phyloP scores from a whole-genome alignment of 23 red algal species.

The Gracilaria vermiculophylla region DNA sequence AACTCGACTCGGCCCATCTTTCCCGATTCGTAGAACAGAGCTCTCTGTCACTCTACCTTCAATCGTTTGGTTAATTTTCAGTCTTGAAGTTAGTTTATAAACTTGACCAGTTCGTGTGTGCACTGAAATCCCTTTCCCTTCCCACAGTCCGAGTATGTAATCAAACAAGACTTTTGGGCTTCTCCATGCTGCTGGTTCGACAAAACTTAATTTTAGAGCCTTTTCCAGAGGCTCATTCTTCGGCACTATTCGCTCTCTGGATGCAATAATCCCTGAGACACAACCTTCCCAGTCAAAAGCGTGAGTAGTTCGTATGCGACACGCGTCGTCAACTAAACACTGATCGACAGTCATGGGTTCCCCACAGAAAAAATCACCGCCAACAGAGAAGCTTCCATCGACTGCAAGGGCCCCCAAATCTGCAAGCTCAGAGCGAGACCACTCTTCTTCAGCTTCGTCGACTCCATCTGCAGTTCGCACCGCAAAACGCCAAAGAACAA shows the following conservation, averaged over 20 bases:
- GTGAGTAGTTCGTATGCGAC: slow-evolving; percentile 62
- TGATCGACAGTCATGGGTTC: slow-evolving; percentile 59
- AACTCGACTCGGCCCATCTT: slow-evolving; percentile 44
- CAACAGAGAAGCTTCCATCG: slow-evolving; percentile 63
- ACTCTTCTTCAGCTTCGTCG: slow-evolving; percentile 65
- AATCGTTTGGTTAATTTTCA: slow-evolving; percentile 34
- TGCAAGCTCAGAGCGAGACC: slow-evolving; percentile 53
- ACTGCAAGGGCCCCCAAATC: slow-evolving; percentile 56
- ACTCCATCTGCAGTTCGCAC: slow-evolving; percentile 54
- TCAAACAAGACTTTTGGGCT: slow-evolving; percentile 54
- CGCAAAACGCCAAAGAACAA: slow-evolving; percentile 53
- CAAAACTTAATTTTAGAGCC: slow-evolving; percentile 20
- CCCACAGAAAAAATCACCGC: slow-evolving; percentile 38
- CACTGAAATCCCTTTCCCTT: slow-evolving; percentile 50
- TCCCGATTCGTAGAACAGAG: slow-evolving; percentile 54
- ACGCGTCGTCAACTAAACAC: slow-evolving; percentile 30
- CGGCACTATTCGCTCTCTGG: slow-evolving; percentile 25
- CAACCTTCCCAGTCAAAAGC: slow-evolving; percentile 81
- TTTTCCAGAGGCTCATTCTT: slow-evolving; percentile 1
- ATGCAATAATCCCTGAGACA: slow-evolving; percentile 62
- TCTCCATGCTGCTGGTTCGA: slow-evolving; percentile 67
- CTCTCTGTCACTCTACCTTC: slow-evolving; percentile 38
- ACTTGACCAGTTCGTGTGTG: slow-evolving; percentile 49
- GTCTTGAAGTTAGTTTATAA: slow-evolving; percentile 47
- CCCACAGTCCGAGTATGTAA: slow-evolving; percentile 63